Evolutionary conservation across 106 monocot genomes (phyloP), one percentile per base, ranked within the genome.

Genomic region (Allium cepa): DNA sequence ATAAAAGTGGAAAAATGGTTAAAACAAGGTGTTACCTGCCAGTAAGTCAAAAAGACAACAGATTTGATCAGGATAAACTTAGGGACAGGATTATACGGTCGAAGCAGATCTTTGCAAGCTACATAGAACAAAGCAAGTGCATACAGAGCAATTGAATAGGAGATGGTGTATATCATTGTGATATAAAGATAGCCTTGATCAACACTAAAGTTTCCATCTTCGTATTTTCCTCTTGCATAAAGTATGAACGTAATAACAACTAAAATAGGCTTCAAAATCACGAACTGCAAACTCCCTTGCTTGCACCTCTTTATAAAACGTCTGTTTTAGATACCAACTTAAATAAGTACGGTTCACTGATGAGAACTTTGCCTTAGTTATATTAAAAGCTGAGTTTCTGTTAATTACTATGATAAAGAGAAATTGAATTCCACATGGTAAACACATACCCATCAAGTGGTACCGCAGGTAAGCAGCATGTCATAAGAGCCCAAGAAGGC

Each of bases 261-360:
- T 56, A 97, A 73, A 71, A 97, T 81, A 52, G 97, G 97, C 59
- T 97, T 97, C 50, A 97, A 73, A 60, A 97, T 97, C 69, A 97
- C 97, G 73, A 97, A 97, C 51, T 97, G 97, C 75, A 97, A 70
- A 55, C 76, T 72, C 22, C 92, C 92, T 80, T 97, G 92, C 72
- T 97, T 97, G 82, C 97, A 97, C 66, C 86, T 84, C 65, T 92
- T 70, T 73, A 97, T 97, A 65, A 97, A 97, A 56, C 97, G 97
- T 62, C 92, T 97, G 97, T 63, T 72, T 17, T 66, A 68, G 28
- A 36, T 36, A 36, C 36, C 36, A 36, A 36, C 36, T 36, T 36
- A 36, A 36, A 5, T 36, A 36, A 65, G 57, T 26, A 58, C 16
- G 27, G 1, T 45, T 27, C 53, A 51, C 14, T 65, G 26, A 67